Evolutionary conservation across 2,329 filamentous ascomycete species (phyloP).

Genomic region (Neofusicoccum sp.): DNA sequence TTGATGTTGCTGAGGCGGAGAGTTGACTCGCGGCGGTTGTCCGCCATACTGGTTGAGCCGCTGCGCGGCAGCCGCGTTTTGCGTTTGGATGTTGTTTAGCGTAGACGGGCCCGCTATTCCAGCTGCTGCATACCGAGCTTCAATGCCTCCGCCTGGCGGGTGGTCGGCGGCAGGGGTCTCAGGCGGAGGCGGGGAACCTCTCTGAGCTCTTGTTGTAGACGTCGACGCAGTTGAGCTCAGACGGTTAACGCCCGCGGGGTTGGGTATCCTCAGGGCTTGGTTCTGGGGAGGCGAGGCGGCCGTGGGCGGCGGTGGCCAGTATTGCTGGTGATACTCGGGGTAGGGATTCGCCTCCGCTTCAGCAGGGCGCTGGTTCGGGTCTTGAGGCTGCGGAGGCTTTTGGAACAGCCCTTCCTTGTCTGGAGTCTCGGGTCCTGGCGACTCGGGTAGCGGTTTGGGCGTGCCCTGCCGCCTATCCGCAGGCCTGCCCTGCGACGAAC

Average conservation of each 20-base stretch:
- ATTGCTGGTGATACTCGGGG: slow-evolving; percentile 62
- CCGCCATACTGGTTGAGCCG: slow-evolving; percentile 73
- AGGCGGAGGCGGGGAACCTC: slow-evolving; percentile 91
- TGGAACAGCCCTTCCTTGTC: slow-evolving; percentile 83
- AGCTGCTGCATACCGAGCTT: slow-evolving; percentile 86
- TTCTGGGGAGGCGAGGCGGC: slow-evolving; percentile 27
- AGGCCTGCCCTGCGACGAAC: slow-evolving; percentile 54
- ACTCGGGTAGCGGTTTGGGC: slow-evolving; percentile 83
- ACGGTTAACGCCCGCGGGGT: slow-evolving; percentile 59
- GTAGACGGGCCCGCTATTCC: slow-evolving; percentile 87
- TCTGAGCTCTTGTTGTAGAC: slow-evolving; percentile 86
- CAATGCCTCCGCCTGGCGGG: slow-evolving; percentile 78
- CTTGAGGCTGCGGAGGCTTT: slow-evolving; percentile 48
- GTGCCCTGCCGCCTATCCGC: slow-evolving; percentile 82
- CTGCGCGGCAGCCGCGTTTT: slow-evolving; percentile 81
- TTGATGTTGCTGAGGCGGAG: slow-evolving; percentile 43
- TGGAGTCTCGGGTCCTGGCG: slow-evolving; percentile 72
- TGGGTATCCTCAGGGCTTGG: slow-evolving; percentile 53
- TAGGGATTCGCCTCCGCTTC: slow-evolving; percentile 51
- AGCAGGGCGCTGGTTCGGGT: slow-evolving; percentile 43
- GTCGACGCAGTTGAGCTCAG: slow-evolving; percentile 85
- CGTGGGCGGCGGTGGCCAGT: slow-evolving; percentile 55
- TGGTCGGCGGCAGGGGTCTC: slow-evolving; percentile 80
- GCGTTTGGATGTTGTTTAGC: slow-evolving; percentile 71
- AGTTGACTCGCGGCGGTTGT: slow-evolving; percentile 48